Base-by-base conservation (phyloP, 2,329 filamentous ascomycete genomes). In the Lachnellula arida region DNA sequence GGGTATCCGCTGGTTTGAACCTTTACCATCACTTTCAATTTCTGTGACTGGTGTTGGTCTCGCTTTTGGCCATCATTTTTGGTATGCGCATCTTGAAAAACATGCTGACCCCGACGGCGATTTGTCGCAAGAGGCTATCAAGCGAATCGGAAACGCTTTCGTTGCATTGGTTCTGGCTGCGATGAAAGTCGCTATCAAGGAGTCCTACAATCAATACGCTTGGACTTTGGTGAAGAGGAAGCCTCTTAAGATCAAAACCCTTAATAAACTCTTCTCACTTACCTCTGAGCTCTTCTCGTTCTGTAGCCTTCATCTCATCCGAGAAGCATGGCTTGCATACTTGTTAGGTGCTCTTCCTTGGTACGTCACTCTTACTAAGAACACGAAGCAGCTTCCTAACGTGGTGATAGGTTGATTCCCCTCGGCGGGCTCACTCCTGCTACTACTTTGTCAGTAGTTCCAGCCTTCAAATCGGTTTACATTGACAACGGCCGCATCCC, bases 261-360 rank as follows among this genome's bases (percentile, higher is more conserved):
- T 65, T 2, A 60, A 65, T 47, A 58, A 52, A 19, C 14, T 65
- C 2, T 65, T 63, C 40, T 17, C 56, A 12, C 28, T 59, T 4
- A 60, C 60, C 2, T 50, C 60, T 32, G 8, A 32, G 28, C 28
- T 32, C 12, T 51, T 58, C 47, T 56, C 56, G 3, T 46, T 32
- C 28, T 32, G 28, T 32, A 12, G 55, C 44, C 11, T 51, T 63
- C 22, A 34, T 60, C 2, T 47, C 34, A n/a, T 42, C 60, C 4
- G 5, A 55, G 1, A 52, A 34, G 39, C 14, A 52, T 35, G 60
- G 25, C 9, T 57, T 40, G 48, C 49, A 9, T 25, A 42, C 5
- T 19, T 52, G 15, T 8, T 57, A 11, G 51, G 44, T 19, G 15
- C 54, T 5, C 28, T 50, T 6, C 44, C 34, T 39, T 57, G 55